Evolutionary conservation across 2,329 filamentous ascomycete genomes (phyloP), one percentile per base, ranked within the genome.

Genomic region (Alternaria dauci): DNA sequence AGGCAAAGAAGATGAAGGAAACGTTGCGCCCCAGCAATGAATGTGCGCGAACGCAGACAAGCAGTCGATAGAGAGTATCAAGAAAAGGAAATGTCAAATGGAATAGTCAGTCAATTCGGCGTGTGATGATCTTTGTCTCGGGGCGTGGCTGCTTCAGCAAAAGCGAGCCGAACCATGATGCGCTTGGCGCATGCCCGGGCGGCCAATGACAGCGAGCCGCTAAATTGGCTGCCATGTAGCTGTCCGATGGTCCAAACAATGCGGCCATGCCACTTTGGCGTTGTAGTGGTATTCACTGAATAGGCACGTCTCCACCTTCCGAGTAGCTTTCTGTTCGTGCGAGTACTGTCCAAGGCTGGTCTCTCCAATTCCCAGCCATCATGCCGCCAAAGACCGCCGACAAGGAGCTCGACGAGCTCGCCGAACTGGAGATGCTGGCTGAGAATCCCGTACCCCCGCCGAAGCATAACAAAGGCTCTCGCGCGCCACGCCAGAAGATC

Each of bases 341-440:
- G 12, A 26, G 34, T 51, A 25, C 46, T 61, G 25, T 54, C 18
- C 6, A 18, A 32, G 52, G 39, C 32, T 28, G 26, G 52, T 14
- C n/a, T 51, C 6, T 25, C 20, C 14, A 26, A 44, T 8, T 30
- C 28, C 23, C 8, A n/a, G 26, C 34, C 46, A 52, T 42, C 36
- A 79, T 79, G 77, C 65, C 76, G 4, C 71, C 73, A 48, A 81
- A 81, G 61, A 80, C 79, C 11, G 73, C 79, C 50, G 81, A 83
- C 64, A 82, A 85, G 62, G 77, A 83, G 70, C 81, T 85, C 41
- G 82, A 85, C 61, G 77, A 83, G 70, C 81, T 85, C 41, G 82
- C 83, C 38, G 76, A 80, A 71, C 73, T 81, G 50, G 71, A 78
- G 61, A 67, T 68, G 68, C 65, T 72, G 63, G 76, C 73, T 47